These are phyloP conservation scores for Leccinum fallax DNA, from an alignment of 1,284 basidiomycete species.

Conservation along the genomic window DNA sequence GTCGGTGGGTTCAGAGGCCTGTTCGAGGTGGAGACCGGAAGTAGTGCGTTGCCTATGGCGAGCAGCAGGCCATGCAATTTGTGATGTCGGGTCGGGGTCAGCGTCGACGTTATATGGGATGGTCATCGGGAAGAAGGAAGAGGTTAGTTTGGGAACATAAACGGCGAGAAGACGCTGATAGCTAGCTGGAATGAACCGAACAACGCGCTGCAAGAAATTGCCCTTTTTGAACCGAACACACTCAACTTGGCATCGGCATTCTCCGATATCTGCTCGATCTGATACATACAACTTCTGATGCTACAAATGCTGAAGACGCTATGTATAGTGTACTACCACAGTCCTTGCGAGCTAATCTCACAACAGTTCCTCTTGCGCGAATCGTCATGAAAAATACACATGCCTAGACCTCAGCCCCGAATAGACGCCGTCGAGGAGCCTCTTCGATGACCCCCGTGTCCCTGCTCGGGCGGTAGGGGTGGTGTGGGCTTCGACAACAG, in stretches of 20 bases:
- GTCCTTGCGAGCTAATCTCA: conserved; percentile 27
- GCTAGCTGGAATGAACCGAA: background rate
- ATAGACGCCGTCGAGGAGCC: conserved; percentile 37
- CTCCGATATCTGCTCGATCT: conserved; percentile 15
- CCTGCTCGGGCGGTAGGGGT: conserved; percentile 27
- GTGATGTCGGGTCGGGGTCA: conserved; percentile 72
- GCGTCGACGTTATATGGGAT: conserved; percentile 58
- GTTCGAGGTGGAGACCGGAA: conserved; percentile 29
- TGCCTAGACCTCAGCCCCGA: conserved; percentile 28
- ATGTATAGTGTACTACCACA: conserved; percentile 5
- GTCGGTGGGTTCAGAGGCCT: conserved; percentile 14
- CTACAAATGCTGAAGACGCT: conserved; percentile 22
- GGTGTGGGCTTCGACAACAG: conserved; percentile 54
- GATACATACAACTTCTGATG: conserved; percentile 8
- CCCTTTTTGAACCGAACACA: conserved; percentile 22
- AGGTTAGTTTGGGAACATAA: conserved; percentile 17
- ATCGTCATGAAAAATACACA: conserved; percentile 20
- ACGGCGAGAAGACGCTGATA: background rate
- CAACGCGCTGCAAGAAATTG: background rate
- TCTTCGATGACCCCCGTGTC: conserved; percentile 30
- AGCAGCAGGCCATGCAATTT: conserved; percentile 70
- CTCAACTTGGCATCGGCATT: conserved; percentile 21
- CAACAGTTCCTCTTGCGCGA: conserved; percentile 18
- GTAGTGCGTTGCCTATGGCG: conserved; percentile 41
- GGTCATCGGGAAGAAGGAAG: conserved; percentile 38